Percentiles rank a stretch among this genome's conserved stretches.
These are phyloP conservation scores for Rhizoctonia solani DNA, from an alignment of 1,284 basidiomycete genomes.

Conservation along the genomic window DNA sequence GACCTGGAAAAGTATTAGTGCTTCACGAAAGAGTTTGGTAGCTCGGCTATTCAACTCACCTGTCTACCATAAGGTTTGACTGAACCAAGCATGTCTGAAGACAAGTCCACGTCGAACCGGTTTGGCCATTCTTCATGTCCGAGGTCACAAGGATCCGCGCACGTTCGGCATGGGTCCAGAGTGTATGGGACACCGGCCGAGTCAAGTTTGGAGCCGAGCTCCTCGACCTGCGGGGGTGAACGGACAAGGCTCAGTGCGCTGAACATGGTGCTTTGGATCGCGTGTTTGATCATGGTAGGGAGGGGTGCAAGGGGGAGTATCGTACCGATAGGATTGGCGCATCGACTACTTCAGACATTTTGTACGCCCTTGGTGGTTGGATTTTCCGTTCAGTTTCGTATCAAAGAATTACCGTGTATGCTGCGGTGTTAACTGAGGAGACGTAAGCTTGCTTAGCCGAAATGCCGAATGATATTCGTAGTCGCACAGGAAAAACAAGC, in stretches of 20 bases:
- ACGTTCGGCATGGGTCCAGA: constrained; percentile 69
- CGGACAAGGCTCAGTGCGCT: constrained; percentile 17
- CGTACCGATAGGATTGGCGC: constrained; percentile 26
- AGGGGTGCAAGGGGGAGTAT: not conserved
- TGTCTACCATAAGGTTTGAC: constrained; percentile 81
- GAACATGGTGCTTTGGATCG: constrained; percentile 31
- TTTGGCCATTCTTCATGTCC: constrained; percentile 74
- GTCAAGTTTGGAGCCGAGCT: constrained; percentile 47
- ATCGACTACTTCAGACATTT: not conserved
- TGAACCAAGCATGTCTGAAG: constrained; percentile 77
- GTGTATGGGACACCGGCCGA: constrained; percentile 68
- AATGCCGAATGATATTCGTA: too few species aligned
- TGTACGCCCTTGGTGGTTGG: too few species aligned
- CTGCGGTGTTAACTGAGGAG: not conserved
- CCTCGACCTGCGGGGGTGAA: constrained; percentile 41
- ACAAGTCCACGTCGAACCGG: constrained; percentile 75
- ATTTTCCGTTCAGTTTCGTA: too few species aligned
- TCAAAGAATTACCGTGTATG: not conserved
- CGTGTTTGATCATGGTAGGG: constrained; percentile 33
- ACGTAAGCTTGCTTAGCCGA: not conserved
- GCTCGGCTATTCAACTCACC: constrained; percentile 52
- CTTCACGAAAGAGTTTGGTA: not conserved
- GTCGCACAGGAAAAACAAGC: too few species aligned
- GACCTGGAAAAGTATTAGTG: constrained; percentile 52
- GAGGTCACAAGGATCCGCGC: constrained; percentile 77